phyloP scores from a whole-genome alignment of 2,329 filamentous ascomycete genomes.

The Penicillium sp. region DNA sequence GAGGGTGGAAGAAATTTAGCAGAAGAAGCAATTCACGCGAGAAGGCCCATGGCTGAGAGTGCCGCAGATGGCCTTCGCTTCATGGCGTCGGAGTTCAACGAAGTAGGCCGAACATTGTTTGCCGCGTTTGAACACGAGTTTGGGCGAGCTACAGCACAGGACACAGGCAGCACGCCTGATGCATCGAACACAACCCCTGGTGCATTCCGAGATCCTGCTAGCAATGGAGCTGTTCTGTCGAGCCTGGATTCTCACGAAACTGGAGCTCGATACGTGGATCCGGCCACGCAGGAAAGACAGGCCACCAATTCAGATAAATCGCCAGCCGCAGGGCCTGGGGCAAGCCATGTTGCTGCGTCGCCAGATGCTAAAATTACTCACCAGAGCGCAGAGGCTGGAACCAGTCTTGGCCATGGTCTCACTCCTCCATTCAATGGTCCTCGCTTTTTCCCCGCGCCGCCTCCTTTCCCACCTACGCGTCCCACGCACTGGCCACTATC shows the following conservation, averaged over 20 bases:
- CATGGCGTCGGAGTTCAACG: conserved; percentile 43
- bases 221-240: conserved; percentile 2
- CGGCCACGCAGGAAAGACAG: too few species aligned
- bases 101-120: conserved; percentile 40
- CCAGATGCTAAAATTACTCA: too few species aligned
- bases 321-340: too few species aligned
- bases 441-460: too few species aligned
- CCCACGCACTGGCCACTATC: too few species aligned
- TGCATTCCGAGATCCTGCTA: not conserved
- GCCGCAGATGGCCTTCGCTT: conserved; percentile 39
- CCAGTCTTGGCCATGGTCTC: too few species aligned
- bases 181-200: conserved; percentile 3
- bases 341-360: too few species aligned
- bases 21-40: conserved; percentile 36
- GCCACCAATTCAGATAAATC: too few species aligned
- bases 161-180: conserved; percentile 8
- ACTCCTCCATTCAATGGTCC: too few species aligned
- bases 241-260: not conserved
- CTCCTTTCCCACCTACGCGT: too few species aligned
- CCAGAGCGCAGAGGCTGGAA: too few species aligned
- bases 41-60: conserved; percentile 37
- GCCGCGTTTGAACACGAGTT: conserved; percentile 39
- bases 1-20: conserved; percentile 35
- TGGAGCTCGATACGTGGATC: not conserved
- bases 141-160: conserved; percentile 17